Base-by-base conservation (phyloP, 1,139 yeast genomes). In the Candida glucosophila region DNA sequence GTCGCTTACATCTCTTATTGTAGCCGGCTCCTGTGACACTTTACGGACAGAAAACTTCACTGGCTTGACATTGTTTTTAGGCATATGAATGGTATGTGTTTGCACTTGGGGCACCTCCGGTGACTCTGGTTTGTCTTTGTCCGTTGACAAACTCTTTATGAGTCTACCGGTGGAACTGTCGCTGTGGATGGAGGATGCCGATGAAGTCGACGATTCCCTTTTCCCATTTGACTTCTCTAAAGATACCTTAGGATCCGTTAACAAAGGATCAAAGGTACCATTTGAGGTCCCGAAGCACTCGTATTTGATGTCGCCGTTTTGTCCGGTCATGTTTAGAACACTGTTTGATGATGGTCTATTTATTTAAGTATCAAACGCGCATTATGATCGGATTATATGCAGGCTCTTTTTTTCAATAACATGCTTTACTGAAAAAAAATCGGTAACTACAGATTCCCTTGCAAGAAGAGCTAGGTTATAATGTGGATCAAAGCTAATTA, bases 1-100 rank as follows among this genome's bases (percentile, higher is more conserved):
- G n/a, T n/a, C n/a, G n/a, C n/a, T n/a, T n/a, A n/a, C n/a, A n/a
- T n/a, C n/a, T n/a, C n/a, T n/a, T 9, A 41, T 31, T 11, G 30
- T 36, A 16, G 52, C 43, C 2, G 51, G 36, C 23, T 59, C 67
- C 29, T 52, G 58, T 5, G 63, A 55, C 3, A 61, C 67, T 36
- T 58, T 61, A 21, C 68, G 45, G 4, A 63, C 68, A 4, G 65
- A 61, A 35, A 63, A 63, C 31, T 50, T 58, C 28, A 62, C 44
- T 6, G 68, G 62, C 29, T 55, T 58, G 25, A 37, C 46, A 15
- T 28, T 24, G 17, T 26, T 28, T 12, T 27, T 25, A 16, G 28
- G 26, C 16, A 22, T 24, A 3, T 21, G 27, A 8, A 27, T 12
- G 18, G 27, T 28, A 19, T 24, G 24, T 15, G 28, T 15, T 26